phyloP scores from a whole-genome alignment of 768 basidiomycete species.

The Goffeauzyma gilvescens region DNA sequence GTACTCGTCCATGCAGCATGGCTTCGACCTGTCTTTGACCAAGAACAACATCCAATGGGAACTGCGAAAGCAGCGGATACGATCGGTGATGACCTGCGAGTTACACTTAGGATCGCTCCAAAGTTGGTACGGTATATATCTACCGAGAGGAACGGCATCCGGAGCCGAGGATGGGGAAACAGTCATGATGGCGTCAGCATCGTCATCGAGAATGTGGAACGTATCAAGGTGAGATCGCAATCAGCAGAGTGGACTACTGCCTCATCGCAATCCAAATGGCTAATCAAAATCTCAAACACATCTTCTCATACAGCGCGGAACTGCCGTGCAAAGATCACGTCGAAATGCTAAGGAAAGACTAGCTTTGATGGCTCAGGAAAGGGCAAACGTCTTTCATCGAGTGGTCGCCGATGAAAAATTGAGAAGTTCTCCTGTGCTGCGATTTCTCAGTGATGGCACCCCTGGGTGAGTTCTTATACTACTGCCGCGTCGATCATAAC shows the following conservation, averaged over 20 bases:
- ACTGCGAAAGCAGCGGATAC: too few species aligned
- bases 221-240: slow-evolving; percentile 31
- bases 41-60: too few species aligned
- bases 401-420: too few species aligned
- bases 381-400: too few species aligned
- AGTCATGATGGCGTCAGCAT: slow-evolving; percentile 35
- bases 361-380: too few species aligned
- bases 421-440: too few species aligned
- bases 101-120: slow-evolving; percentile 32
- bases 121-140: slow-evolving; percentile 32
- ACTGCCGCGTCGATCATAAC: too few species aligned
- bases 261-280: too few species aligned
- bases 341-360: background rate
- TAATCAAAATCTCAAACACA: too few species aligned
- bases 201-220: slow-evolving; percentile 29
- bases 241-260: too few species aligned
- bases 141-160: slow-evolving; percentile 29
- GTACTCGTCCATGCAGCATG: slow-evolving; percentile 34
- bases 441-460: too few species aligned
- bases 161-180: slow-evolving; percentile 35
- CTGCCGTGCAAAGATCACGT: background rate
- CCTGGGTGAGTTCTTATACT: too few species aligned
- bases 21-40: slow-evolving; percentile 22
- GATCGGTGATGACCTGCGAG: slow-evolving; percentile 9
- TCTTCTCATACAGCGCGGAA: background rate